Evolutionary conservation across 139 green algal genomes (phyloP), one percentile per base, ranked within the genome.

Genomic region (Chlorella sp.): DNA sequence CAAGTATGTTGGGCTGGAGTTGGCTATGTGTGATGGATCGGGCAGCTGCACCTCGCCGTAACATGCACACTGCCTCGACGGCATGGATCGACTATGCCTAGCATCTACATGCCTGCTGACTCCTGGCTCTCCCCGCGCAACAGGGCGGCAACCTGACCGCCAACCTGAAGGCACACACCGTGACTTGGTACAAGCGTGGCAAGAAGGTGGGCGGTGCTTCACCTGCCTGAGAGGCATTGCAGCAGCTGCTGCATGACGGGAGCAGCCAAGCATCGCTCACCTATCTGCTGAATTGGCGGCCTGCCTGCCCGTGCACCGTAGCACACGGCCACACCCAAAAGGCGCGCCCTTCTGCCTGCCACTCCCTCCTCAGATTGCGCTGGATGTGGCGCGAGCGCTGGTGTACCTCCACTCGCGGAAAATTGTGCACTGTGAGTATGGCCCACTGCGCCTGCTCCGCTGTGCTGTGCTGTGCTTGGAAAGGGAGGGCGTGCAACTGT

Each of bases 361-460:
- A 0, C 26, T 19, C n/a, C 11, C 7, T 34, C 68, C 40, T 44
- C 80, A 83, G 56, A 83, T 92, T 36, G 89, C 87, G 28, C 68
- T 92, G 74, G 86, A 91, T 62, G 51, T 89, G n/a, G 87, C 84
- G 6, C 85, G 85, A 3, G 89, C 83, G 4, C 64, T 92, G 68
- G 72, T 68, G 2, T 89, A 83, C 46, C 76, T 91, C 41, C 88
- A 60, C 16, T 26, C 13, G 13, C 51, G 51, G 13, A 60, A 60
- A 16, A 60, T 60, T 24, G 51, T 60, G 51, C 51, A 60, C 14
- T 24, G 51, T 60, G 51, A 60, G 51, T 24, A 16, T 11, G 46
- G 51, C 13, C 51, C 2, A 3, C 9, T 20, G 16, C 13, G 51
- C 9, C 2, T 60, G 51, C 51, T 26, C 7, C 11, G 7, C 8